Evolutionary conservation across 805 yeast species (phyloP), one percentile per base, ranked within the genome.

Genomic region (Zygosaccharomyces rouxii): DNA sequence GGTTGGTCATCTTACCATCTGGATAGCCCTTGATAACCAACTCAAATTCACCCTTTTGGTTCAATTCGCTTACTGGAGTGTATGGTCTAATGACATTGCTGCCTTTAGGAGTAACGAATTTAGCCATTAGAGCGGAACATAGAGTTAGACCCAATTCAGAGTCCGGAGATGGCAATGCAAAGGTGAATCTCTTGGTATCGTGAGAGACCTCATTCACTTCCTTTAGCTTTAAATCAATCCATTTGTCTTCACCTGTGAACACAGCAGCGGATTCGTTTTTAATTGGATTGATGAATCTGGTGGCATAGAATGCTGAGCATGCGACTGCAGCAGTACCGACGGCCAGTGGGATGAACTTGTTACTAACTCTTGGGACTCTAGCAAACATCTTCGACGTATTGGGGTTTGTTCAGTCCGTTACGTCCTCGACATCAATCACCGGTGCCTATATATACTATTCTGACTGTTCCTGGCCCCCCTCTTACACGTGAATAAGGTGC

Each of bases 11-110:
- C 72, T 86, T 85, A 62, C 98, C 97, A 48, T 76, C 79, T 44
- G 83, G 85, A 73, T 94, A 94, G 54, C 74, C 79, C 79, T 94
- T 94, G 71, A 94, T 76, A 51, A 90, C 79, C 56, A 94, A 78
- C 51, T 87, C 87, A 58, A 95, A 73, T 46, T 77, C 66, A 44
- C 99, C 99, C 68, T 77, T 77, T 52, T 77, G 74, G 49, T 80
- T 81, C 44, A 76, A 71, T 61, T 84, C 89, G 35, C 87, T 78
- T 42, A 84, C 77, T 51, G 99, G 99, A 35, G 99, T 94, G 72
- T 83, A 84, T 37, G 89, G 89, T 73, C 97, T 84, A 55, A 94
- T 74, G 44, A 92, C 96, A 63, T 82, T 81, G 71, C 74, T 80
- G 57, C 97, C 98, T 73, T 88, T 87, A 53, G 82, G 79, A 51